Evolutionary conservation across 148 eudicot species (phyloP), one percentile per base, ranked within the genome.

Genomic region (Beta vulgaris): DNA sequence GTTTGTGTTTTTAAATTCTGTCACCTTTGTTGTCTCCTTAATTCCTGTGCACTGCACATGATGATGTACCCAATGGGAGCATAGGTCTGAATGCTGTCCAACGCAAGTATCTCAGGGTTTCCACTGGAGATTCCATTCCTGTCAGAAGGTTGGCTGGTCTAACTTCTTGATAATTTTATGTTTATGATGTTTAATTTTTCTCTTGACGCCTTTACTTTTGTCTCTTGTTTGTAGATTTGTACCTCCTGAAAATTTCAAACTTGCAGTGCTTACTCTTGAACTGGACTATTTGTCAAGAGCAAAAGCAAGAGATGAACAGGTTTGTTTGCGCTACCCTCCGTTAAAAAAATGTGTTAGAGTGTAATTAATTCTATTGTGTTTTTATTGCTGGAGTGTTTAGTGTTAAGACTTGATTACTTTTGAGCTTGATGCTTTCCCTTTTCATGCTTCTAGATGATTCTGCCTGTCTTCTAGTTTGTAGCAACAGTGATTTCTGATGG

Each of bases 231-330:
- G 32, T 73, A 92, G 97, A 72, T 92, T 90, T 48, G 26, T 79
- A 26, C 94, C 90, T 58, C 97, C 99, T 64, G 97, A 96, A 66
- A 66, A 85, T 75, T 96, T 89, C 74, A 82, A 75, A 79, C 87
- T 92, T 55, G 94, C 98, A 11, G 79, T 91, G 82, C 93, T 96
- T 59, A 88, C 89, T 28, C 88, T 96, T 32, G 99, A 96, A 73
- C 70, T 96, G 82, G 99, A 96, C 81, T 92, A 88, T 80, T 88
- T 92, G 58, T 87, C 89, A 77, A 96, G 80, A 76, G 93, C 89
- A 70, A 78, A 76, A 73, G 77, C 84, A 19, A 88, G 80, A 73
- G 96, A 92, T 2, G 98, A 96, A 77, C 88, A 89, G 84, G 97
- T 90, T 58, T 34, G 79, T 55, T 44, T 36, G 25, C 78, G 49